Base-by-base conservation (phyloP, 2,329 filamentous ascomycete genomes). In the Scedosporium boydii region DNA sequence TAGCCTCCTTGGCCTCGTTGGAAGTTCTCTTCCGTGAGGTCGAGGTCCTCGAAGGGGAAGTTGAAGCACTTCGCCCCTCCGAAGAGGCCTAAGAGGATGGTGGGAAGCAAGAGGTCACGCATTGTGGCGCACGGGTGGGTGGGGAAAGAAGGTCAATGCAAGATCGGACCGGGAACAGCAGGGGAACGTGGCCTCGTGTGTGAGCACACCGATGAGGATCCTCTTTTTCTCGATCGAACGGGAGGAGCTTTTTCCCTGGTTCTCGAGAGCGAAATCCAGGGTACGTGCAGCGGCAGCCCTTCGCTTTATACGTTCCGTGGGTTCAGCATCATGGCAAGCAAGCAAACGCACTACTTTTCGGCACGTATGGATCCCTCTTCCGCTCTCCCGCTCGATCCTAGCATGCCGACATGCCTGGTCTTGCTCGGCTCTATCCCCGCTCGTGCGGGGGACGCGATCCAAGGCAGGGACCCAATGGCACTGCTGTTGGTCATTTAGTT, bases 21-120 rank as follows among this genome's bases (percentile, higher is more conserved):
- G 41, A 51, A 23, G 58, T 48, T 44, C 21, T 48, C 58, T 9
- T 61, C 59, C 46, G 59, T 53, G 59, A 61, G 46, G n/a, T 61
- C 46, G 29, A 34, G 27, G 9, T 61, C 59, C 16, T 61, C 59
- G 14, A 61, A 61, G 48, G 59, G 59, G 59, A 61, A 61, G 48
- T 61, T 61, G 59, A 55, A 27, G 59, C 9, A 26, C 18, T n/a
- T 5, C 2, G 10, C 16, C 1, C 23, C 27, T 4, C 26, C 29
- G 27, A 61, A 26, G 46, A 61, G 41, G 41, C 41, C 41, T 12
- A 59, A 27, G 46, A 61, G 48, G 46, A 61, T 3, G 7, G 59
- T 56, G 16, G 46, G 59, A 48, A 56, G 42, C 18, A 61, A 3
- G 26, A 61, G 46, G 34, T 44, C 14, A n/a, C 46, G 59, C 46